Percentiles rank a stretch among this genome's conserved stretches.
Evolutionary conservation across 129 eudicot species (phyloP).

Genomic region (Oenanthe sinensis): DNA sequence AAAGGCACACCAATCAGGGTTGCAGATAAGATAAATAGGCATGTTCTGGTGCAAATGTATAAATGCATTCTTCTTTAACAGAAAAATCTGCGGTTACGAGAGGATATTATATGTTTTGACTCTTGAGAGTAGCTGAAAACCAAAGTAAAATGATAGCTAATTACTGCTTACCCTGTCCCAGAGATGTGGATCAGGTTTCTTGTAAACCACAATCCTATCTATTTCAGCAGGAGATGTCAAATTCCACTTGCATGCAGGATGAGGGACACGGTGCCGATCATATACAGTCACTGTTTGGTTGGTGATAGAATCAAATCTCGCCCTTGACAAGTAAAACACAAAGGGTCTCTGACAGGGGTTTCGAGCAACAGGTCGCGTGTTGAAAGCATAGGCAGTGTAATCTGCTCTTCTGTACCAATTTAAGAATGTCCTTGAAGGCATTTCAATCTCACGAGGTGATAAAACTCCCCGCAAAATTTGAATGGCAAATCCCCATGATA

Average conservation of each 20-base stretch:
- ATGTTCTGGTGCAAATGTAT: background rate
- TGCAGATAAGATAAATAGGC: background rate
- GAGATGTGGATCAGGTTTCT: constrained; percentile 69
- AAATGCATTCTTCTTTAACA: background rate
- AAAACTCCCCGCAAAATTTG: constrained; percentile 78
- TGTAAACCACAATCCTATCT: constrained; percentile 58
- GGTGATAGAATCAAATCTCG: constrained; percentile 34
- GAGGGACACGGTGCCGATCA: constrained; percentile 51
- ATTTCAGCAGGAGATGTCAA: constrained; percentile 55
- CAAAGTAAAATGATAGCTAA: background rate
- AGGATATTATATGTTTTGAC: background rate
- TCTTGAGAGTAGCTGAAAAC: background rate
- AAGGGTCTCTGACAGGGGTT: constrained; percentile 88
- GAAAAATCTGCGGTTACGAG: background rate
- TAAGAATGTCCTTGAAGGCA: constrained; percentile 96
- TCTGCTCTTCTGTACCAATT: constrained; percentile 96
- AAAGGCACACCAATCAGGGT: background rate
- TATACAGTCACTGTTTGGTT: constrained; percentile 57
- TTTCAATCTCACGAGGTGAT: constrained; percentile 90
- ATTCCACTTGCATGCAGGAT: constrained; percentile 82
- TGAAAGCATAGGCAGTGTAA: constrained; percentile 91
- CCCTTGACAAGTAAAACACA: constrained; percentile 66
- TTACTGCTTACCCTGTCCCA: constrained; percentile 77
- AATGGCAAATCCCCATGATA: constrained; percentile 93
- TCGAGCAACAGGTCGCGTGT: constrained; percentile 81